Evolutionary conservation across 2,329 filamentous ascomycete species (phyloP), one percentile per base, ranked within the genome.

Genomic region (Stromatinia cepivora): DNA sequence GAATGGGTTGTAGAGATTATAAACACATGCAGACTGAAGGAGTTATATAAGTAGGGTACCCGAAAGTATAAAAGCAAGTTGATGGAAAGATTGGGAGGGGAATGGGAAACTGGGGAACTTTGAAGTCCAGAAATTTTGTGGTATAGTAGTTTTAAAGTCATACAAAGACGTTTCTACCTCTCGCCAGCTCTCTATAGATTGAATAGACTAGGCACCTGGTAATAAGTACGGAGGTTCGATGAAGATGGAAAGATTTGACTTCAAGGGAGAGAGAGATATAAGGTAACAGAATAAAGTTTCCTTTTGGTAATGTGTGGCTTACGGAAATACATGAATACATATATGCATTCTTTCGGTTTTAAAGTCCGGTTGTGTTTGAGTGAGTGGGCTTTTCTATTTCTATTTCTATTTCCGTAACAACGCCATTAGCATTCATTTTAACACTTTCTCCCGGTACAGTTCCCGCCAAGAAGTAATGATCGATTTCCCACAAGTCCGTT

Each of bases 401-500:
- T 34, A 22, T 66, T 46, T 59, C 31, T 59, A 48, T 48, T 58
- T 67, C 17, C n/a, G 54, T 45, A 46, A 59, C 28, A 48, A 42
- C 31, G 52, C 53, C 52, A 58, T 46, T 56, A 48, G 25, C 15
- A 39, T 8, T 42, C 46, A 45, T 9, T 22, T n/a, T 39, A n/a
- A 13, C 25, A 31, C 58, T 63, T 13, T 42, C 42, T 20, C 61
- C 46, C 45, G 45, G 28, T 36, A 28, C 9, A 20, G 39, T 46
- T 66, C 39, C 52, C 52, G 39, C 63, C 53, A 66, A 66, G 42
- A n/a, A 20, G 36, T 20, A 34, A 31, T 57, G 52, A 36, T 66
- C 63, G 61, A 39, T 57, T 46, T 57, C 22, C 28, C 31, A 25
- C 42, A 66, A 56, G 64, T 57, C 28, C 17, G 31, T 57, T 57